phyloP scores from a whole-genome alignment of 225 moss, liverwort and hornwort species.

The Lunularia cruciata region DNA sequence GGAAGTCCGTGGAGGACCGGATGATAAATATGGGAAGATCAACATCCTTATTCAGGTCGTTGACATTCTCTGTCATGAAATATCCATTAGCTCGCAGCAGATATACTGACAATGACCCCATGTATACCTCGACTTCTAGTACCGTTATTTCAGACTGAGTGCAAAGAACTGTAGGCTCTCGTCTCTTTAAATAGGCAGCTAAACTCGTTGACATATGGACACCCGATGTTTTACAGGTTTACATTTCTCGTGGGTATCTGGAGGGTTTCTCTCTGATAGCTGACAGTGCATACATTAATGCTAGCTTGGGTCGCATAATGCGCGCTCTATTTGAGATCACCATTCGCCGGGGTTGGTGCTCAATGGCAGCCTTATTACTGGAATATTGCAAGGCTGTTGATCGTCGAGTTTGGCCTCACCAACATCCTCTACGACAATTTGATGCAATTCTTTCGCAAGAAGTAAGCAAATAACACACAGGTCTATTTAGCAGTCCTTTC shows the following conservation, averaged over 20 bases:
- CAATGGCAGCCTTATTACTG: slow-evolving; percentile 91
- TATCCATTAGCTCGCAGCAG: no score
- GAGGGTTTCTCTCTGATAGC: slow-evolving; percentile 94
- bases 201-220: background rate
- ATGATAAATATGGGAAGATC: slow-evolving; percentile 95
- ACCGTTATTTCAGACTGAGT: background rate
- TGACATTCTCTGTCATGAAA: background rate
- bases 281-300: slow-evolving; percentile 96
- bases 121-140: background rate
- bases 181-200: background rate
- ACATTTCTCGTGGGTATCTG: slow-evolving; percentile 89
- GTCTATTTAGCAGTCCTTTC: no score
- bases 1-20: slow-evolving; percentile 93
- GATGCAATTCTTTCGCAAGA: slow-evolving; percentile 85
- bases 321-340: slow-evolving; percentile 96
- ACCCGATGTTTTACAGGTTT: slow-evolving; percentile 53
- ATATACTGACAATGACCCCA: no score
- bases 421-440: slow-evolving; percentile 93
- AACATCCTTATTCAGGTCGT: slow-evolving; percentile 94
- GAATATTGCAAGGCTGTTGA: slow-evolving; percentile 99
- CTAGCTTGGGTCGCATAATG: slow-evolving; percentile 98
- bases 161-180: background rate
- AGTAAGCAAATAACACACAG: slow-evolving; percentile 55
- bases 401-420: slow-evolving; percentile 93
- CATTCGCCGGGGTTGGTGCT: slow-evolving; percentile 91